A percentile compares a stretch with the other conserved stretches of the same genome.
phyloP scores from a whole-genome alignment of 2,329 filamentous ascomycete genomes.

The Zasmidium cellare region DNA sequence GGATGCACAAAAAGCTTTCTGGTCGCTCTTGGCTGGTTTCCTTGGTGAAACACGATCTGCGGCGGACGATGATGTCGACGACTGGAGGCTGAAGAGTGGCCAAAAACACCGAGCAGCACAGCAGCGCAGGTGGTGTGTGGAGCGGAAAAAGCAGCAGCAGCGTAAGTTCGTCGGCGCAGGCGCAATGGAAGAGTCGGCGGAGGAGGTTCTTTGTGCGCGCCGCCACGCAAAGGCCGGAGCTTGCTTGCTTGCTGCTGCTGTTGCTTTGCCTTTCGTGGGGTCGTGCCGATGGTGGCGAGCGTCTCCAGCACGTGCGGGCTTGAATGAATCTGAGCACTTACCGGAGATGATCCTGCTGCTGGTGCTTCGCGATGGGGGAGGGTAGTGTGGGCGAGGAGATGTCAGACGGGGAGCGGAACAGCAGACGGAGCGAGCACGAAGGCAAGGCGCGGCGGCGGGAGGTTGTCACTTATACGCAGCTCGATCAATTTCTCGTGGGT shows the following conservation, averaged over 20 bases:
- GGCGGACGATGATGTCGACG: constrained; percentile 3
- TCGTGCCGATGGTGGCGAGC: not conserved
- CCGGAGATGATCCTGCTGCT: constrained; percentile 1
- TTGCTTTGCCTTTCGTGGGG: not conserved
- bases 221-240: not conserved
- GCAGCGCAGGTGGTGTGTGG: not conserved
- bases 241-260: not conserved
- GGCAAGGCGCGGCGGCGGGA: not conserved
- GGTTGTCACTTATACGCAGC: not conserved
- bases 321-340: not conserved
- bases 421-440: not conserved
- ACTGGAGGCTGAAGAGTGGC: not conserved
- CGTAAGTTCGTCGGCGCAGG: not conserved
- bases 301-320: not conserved
- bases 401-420: not conserved
- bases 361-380: not conserved
- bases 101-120: not conserved
- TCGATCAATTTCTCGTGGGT: not conserved
- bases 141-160: constrained; percentile 6
- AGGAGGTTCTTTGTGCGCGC: not conserved
- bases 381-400: not conserved
- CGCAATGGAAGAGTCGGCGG: not conserved
- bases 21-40: constrained; percentile 3
- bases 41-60: constrained; percentile 18
- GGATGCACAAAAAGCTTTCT: constrained; percentile 10